A percentile compares a stretch with the other conserved stretches of the same genome.
Evolutionary conservation across 73 alveolate species (phyloP).

Genomic region (Stentor roeselii): DNA sequence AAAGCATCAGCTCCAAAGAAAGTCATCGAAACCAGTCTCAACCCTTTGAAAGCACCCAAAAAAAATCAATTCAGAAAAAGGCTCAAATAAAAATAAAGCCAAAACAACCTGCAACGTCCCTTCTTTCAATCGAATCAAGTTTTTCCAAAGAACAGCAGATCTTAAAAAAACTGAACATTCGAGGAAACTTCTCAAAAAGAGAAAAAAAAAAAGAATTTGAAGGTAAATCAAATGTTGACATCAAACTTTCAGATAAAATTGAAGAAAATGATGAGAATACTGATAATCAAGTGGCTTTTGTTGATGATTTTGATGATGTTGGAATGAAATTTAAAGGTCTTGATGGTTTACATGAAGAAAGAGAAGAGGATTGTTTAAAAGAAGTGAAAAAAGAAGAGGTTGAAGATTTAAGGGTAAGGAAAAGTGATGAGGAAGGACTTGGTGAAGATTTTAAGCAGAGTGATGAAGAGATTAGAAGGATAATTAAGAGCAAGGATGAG

Average conservation of each 20-base stretch:
- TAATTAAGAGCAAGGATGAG: no score
- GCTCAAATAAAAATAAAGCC: neutral
- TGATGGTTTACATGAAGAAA: neutral
- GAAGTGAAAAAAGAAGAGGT: no score
- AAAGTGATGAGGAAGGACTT: no score
- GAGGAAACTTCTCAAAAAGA: neutral
- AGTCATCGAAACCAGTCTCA: neutral
- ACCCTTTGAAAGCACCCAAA: neutral
- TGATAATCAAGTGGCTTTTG: neutral
- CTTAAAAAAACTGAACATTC: neutral
- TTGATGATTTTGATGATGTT: neutral
- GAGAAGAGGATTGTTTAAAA: no score
- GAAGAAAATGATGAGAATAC: neutral
- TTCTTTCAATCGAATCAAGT: neutral
- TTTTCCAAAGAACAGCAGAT: neutral
- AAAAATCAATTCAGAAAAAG: neutral
- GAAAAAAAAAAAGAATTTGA: neutral
- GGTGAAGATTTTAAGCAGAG: no score
- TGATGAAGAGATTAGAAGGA: no score
- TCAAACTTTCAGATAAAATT: neutral
- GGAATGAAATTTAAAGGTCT: neutral
- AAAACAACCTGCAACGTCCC: neutral
- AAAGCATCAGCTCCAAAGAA: no score
- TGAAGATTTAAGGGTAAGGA: no score
- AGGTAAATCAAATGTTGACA: neutral